Evolutionary conservation across 1,284 basidiomycete species (phyloP), one percentile per base, ranked within the genome.

Genomic region (Cryptococcus hybrid): DNA sequence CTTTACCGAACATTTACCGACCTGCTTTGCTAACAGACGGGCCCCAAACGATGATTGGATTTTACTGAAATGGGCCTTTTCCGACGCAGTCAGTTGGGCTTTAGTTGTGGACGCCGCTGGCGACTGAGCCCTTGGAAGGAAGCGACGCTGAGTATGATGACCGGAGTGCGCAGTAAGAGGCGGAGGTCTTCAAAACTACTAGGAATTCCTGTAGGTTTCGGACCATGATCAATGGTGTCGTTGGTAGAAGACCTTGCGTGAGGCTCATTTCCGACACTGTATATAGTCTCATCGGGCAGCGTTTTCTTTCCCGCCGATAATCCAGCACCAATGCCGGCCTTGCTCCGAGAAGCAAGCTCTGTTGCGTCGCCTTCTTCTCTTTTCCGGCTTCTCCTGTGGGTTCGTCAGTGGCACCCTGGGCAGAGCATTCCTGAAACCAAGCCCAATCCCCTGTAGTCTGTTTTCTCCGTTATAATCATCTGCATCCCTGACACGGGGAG

Each of bases 21-120:
- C 93, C 86, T 93, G 92, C 79, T 92, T 95, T 44, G 85, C 84
- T n/a, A 98, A 84, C 84, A 97, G 85, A 55, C 86, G 85, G 8
- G 92, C 88, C 66, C 92, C 94, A 62, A 92, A 88, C 0, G 87
- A 82, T 24, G 85, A 83, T 36, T 84, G 81, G 8, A 96, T 82
- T 66, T 88, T 90, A 65, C 79, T 82, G 74, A 97, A 92, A 68
- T 96, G 92, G 12, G 82, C 80, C 54, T 82, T 81, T 65, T 97
- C 93, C 13, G 81, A 66, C 1, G 84, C 78, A 6, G 84, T 84
- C 24, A 96, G 82, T 7, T 70, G 67, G 24, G 67, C 67, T 5
- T 80, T 51, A 2, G 60, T 53, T n/a, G 30, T 3, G 30, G 30
- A 30, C 30, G 58, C 39, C 1, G 68, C 50, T 3, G 66, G 15